phyloP scores from a whole-genome alignment of 768 basidiomycete genomes.

The Myochromella boudieri region DNA sequence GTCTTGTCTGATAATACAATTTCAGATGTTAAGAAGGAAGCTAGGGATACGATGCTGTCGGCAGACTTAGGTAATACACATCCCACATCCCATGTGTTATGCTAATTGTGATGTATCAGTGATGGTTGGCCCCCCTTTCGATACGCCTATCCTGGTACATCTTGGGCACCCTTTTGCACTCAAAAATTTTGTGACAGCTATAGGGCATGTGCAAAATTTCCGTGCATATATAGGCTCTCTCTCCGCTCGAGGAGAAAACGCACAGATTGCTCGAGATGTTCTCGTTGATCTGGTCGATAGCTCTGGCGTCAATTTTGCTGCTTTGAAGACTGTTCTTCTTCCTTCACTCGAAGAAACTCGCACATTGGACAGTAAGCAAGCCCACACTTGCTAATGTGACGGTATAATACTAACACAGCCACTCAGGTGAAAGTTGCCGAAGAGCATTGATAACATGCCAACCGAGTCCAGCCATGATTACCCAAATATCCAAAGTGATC shows the following conservation, averaged over 20 bases:
- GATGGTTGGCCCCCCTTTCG: slow-evolving; percentile 22
- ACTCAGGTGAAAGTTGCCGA: slow-evolving; percentile 50
- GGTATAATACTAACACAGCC: slow-evolving; percentile 3
- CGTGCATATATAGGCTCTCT: slow-evolving; percentile 51
- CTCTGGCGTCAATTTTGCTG: slow-evolving; percentile 62
- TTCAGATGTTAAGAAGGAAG: neutral
- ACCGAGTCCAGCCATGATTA: slow-evolving; percentile 47
- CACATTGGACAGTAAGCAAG: slow-evolving; percentile 35
- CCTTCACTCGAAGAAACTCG: slow-evolving; percentile 33
- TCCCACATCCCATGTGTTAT: too few relatives aligned
- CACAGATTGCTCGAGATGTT: slow-evolving; percentile 62
- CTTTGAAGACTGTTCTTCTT: slow-evolving; percentile 46
- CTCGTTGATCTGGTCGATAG: slow-evolving; percentile 62
- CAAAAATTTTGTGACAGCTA: slow-evolving; percentile 45
- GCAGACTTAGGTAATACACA: slow-evolving; percentile 6
- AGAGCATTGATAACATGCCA: slow-evolving; percentile 59
- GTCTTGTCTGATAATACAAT: slow-evolving; percentile 34
- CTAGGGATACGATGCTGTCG: neutral
- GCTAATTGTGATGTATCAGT: too few relatives aligned
- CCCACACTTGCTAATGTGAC: neutral
- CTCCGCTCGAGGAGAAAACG: slow-evolving; percentile 57
- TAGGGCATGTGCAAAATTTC: slow-evolving; percentile 60
- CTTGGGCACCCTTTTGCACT: slow-evolving; percentile 63
- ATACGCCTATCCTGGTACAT: slow-evolving; percentile 50
- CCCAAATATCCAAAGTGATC: slow-evolving; percentile 41